These are phyloP conservation scores for Stereum hirsutum DNA, from an alignment of 1,284 basidiomycete species.

Conservation along the genomic window DNA sequence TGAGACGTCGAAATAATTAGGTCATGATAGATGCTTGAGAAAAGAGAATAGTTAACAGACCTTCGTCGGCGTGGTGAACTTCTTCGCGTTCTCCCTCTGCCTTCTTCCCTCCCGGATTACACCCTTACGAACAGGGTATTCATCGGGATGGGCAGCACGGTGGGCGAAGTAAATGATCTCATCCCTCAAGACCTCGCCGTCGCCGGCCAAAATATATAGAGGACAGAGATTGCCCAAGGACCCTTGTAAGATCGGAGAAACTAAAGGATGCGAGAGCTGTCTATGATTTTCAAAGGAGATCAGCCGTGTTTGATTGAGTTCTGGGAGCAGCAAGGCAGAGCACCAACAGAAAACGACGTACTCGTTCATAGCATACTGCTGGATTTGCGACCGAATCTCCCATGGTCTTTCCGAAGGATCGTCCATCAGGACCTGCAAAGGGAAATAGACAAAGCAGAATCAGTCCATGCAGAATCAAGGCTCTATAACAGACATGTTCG, in stretches of 20 bases:
- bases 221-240: slow-evolving; percentile 82
- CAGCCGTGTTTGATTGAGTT: no score
- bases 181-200: slow-evolving; percentile 76
- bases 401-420: slow-evolving; percentile 35
- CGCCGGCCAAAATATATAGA: slow-evolving; percentile 69
- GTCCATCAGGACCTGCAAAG: slow-evolving; percentile 51
- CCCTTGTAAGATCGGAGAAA: slow-evolving; percentile 20
- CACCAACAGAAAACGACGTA: slow-evolving; percentile 18
- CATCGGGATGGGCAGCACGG: slow-evolving; percentile 69
- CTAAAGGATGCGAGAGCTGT: slow-evolving; percentile 51
- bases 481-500: no score
- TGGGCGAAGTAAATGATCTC: slow-evolving; percentile 81
- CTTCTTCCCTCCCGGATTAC: slow-evolving; percentile 35
- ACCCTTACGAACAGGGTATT: slow-evolving; percentile 58
- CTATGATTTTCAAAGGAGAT: slow-evolving; percentile 22
- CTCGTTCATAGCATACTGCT: slow-evolving; percentile 78
- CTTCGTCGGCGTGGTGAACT: slow-evolving; percentile 61
- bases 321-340: neutral
- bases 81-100: slow-evolving; percentile 44
- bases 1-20: slow-evolving; percentile 11
- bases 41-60: slow-evolving; percentile 22
- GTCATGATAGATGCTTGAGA: no score
- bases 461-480: no score
- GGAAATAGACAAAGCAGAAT: no score
- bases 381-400: slow-evolving; percentile 61